These are phyloP conservation scores for Teratosphaeria zuluensis DNA, from an alignment of 2,329 filamentous ascomycete species.

Conservation along the genomic window DNA sequence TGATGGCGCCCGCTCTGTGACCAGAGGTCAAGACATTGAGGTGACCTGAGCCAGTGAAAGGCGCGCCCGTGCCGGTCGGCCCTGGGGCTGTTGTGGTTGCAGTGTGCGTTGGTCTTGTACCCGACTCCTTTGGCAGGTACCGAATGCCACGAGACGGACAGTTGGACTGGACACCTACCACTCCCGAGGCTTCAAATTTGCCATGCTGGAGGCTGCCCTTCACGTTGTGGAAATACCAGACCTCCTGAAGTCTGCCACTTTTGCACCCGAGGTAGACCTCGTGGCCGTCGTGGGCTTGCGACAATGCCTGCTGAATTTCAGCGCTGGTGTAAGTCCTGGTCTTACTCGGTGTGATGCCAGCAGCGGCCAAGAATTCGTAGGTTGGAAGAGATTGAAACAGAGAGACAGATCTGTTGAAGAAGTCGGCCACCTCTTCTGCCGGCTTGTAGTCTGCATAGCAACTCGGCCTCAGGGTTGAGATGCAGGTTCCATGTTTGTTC, in stretches of 20 bases:
- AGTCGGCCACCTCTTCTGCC: constrained; percentile 58
- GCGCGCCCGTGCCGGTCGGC: background rate
- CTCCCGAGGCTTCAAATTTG: background rate
- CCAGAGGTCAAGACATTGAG: background rate
- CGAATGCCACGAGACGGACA: background rate
- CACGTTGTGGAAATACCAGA: background rate
- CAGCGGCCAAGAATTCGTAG: constrained; percentile 52
- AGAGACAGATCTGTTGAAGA: constrained; percentile 55
- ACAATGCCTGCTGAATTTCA: constrained; percentile 46
- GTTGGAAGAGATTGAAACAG: constrained; percentile 59
- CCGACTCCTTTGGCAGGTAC: background rate
- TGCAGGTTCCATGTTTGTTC: constrained; percentile 64
- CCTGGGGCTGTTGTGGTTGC: background rate
- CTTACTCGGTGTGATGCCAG: constrained; percentile 48
- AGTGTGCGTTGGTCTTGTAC: background rate
- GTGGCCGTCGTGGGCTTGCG: constrained; percentile 41
- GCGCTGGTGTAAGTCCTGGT: constrained; percentile 44
- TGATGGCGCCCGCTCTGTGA: background rate
- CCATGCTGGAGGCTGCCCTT: background rate
- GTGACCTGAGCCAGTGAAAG: background rate
- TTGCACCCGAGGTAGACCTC: constrained; percentile 52
- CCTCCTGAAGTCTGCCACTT: background rate
- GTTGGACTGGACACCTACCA: background rate
- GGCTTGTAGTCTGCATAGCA: constrained; percentile 53
- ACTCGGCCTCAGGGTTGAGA: constrained; percentile 54